Evolutionary conservation across 495 filamentous ascomycete genomes (phyloP).

Genomic region (Parmelia sp.): DNA sequence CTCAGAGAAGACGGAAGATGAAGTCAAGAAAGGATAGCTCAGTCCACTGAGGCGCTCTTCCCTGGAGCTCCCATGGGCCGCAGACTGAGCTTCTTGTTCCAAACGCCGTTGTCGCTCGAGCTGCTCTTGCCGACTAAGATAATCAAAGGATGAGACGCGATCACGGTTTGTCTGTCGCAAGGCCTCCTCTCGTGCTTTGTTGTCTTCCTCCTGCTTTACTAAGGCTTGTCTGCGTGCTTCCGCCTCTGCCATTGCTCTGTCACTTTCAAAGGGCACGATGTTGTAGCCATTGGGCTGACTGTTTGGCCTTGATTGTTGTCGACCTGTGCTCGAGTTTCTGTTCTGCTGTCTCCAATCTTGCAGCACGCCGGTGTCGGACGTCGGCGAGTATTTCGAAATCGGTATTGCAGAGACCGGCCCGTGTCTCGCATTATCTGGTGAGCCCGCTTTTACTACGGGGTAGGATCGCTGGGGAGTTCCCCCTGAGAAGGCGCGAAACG

Average conservation of each 20-base stretch:
- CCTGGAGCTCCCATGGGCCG: constrained; percentile 1
- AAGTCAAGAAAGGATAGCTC: constrained; percentile 21
- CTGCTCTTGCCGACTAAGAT: constrained; percentile 14
- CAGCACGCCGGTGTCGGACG: constrained; percentile 10
- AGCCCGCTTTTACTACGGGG: constrained; percentile 7
- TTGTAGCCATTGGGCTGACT: constrained; percentile 21
- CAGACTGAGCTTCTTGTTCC: constrained; percentile 7
- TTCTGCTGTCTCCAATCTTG: constrained; percentile 12
- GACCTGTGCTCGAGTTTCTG: constrained; percentile 13
- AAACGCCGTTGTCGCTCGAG: constrained; percentile 13
- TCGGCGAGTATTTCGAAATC: constrained; percentile 15
- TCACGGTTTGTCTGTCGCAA: constrained; percentile 1
- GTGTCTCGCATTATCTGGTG: constrained; percentile 34
- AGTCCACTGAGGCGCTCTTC: constrained; percentile 14
- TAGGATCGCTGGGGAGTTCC: constrained; percentile 32
- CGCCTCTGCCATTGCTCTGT: constrained; percentile 11
- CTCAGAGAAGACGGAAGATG: constrained; percentile 16
- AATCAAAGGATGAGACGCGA: constrained; percentile 18
- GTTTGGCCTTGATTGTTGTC: constrained; percentile 12
- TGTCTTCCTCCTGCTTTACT: constrained; percentile 5
- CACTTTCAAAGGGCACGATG: background rate
- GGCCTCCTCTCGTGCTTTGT: constrained; percentile 2
- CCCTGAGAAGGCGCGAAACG: constrained; percentile 42
- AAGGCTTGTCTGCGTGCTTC: constrained; percentile 5
- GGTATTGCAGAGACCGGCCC: constrained; percentile 29